Evolutionary conservation across 495 filamentous ascomycete genomes (phyloP).

Genomic region (Bacidia gigantensis): DNA sequence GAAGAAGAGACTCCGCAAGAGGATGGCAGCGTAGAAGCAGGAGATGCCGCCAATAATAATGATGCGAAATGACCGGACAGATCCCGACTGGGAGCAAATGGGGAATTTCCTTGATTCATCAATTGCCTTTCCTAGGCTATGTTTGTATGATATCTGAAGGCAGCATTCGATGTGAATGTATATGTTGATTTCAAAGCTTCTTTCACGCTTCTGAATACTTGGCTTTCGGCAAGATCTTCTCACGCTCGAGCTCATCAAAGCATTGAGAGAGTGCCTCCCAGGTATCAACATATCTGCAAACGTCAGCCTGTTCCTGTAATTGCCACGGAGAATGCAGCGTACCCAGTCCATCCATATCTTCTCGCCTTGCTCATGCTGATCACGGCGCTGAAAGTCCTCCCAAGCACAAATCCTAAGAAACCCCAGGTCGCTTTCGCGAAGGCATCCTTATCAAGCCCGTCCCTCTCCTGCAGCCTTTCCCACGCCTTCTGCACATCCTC

Average conservation of each 20-base stretch:
- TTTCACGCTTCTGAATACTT: not conserved
- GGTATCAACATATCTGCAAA: constrained; percentile 26
- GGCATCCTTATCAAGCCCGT: constrained; percentile 33
- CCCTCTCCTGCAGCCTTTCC: constrained; percentile 29
- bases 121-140: too few species aligned
- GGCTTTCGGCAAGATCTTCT: constrained; percentile 8
- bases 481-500: constrained; percentile 38
- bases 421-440: constrained; percentile 45
- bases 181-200: not conserved
- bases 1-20: constrained; percentile 24
- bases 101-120: too few species aligned
- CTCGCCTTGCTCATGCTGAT: constrained; percentile 45
- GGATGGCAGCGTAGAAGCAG: constrained; percentile 8
- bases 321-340: constrained; percentile 2
- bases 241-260: constrained; percentile 32
- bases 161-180: not conserved
- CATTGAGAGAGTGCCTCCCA: constrained; percentile 37
- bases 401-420: constrained; percentile 37
- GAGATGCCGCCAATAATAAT: constrained; percentile 7
- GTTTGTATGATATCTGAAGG: too few species aligned
- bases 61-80: constrained; percentile 10
- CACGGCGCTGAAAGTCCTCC: constrained; percentile 33
- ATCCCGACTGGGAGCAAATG: too few species aligned
- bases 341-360: constrained; percentile 28
- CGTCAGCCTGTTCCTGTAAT: not conserved